These are phyloP conservation scores for Xerocomellus intermedius DNA, from an alignment of 768 basidiomycete genomes.

Conservation along the genomic window DNA sequence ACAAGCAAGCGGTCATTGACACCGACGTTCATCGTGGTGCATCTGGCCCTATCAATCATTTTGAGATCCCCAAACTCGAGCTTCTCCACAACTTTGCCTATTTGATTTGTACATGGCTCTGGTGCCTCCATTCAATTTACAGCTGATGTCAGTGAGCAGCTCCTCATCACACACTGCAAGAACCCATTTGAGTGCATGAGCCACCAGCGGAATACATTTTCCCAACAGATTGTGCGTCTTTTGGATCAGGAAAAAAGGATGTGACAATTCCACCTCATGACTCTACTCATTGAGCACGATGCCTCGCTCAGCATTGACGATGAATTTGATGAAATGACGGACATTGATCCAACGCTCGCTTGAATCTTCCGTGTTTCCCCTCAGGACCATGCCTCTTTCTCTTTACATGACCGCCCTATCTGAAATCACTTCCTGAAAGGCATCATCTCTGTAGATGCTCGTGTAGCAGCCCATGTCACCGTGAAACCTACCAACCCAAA, in stretches of 20 bases:
- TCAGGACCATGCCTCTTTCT: neutral
- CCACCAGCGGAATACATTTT: neutral
- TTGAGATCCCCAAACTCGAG: neutral
- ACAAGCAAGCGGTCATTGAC: neutral
- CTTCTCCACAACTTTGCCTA: neutral
- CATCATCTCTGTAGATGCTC: neutral
- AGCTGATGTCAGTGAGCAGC: neutral
- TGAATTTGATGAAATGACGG: neutral
- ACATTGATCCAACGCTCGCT: neutral
- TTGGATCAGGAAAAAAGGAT: neutral
- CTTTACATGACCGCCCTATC: neutral
- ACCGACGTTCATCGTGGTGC: neutral
- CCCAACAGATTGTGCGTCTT: neutral
- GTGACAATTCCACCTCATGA: neutral
- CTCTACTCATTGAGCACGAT: neutral
- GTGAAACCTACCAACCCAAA: neutral
- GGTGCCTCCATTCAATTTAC: neutral
- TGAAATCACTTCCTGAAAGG: neutral
- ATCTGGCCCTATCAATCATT: neutral
- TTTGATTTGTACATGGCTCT: neutral
- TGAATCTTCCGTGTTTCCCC: neutral
- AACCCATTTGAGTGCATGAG: neutral
- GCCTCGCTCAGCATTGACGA: neutral
- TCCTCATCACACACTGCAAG: neutral
- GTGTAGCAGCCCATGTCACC: neutral